Conservation (phyloP, 352 stramenopile species). For the Thalassiosira sp. region DNA sequence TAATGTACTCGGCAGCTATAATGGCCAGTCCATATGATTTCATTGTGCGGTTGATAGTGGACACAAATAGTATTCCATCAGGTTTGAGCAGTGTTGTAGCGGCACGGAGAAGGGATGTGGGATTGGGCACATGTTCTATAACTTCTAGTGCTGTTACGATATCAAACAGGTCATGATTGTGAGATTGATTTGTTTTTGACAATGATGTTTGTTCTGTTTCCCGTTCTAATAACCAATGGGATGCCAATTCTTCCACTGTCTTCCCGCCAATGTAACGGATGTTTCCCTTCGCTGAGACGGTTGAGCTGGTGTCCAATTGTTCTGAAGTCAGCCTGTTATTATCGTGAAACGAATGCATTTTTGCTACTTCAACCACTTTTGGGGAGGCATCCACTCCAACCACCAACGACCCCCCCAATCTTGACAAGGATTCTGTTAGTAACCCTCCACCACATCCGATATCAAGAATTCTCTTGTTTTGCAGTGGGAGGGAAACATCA, state of each 20-base stretch:
- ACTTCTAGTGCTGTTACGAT: constrained; percentile 85
- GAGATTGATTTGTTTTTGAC: background rate
- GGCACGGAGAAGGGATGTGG: constrained; percentile 68
- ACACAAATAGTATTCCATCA: constrained; percentile 81
- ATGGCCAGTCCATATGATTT: constrained; percentile 84
- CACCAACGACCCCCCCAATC: constrained; percentile 82
- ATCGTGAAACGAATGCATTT: constrained; percentile 57
- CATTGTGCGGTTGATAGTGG: constrained; percentile 84
- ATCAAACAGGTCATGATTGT: constrained; percentile 70
- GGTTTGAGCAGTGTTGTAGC: constrained; percentile 70
- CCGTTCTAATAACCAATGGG: constrained; percentile 23
- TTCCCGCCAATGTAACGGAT: constrained; percentile 75
- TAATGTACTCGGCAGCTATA: constrained; percentile 84
- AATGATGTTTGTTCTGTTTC: constrained; percentile 22
- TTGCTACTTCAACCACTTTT: constrained; percentile 78
- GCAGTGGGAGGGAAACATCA: constrained; percentile 4
- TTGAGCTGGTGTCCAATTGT: background rate
- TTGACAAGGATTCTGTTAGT: constrained; percentile 82
- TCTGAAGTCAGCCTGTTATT: no score
- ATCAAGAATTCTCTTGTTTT: constrained; percentile 63
- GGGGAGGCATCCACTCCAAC: constrained; percentile 82
- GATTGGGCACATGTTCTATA: constrained; percentile 85
- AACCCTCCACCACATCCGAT: constrained; percentile 86
- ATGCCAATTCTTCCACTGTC: constrained; percentile 83
- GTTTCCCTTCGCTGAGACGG: constrained; percentile 45